A percentile compares a stretch with the other conserved stretches of the same genome.
Conservation (phyloP, 1,284 basidiomycete genomes). For the Schizophyllum commune region DNA sequence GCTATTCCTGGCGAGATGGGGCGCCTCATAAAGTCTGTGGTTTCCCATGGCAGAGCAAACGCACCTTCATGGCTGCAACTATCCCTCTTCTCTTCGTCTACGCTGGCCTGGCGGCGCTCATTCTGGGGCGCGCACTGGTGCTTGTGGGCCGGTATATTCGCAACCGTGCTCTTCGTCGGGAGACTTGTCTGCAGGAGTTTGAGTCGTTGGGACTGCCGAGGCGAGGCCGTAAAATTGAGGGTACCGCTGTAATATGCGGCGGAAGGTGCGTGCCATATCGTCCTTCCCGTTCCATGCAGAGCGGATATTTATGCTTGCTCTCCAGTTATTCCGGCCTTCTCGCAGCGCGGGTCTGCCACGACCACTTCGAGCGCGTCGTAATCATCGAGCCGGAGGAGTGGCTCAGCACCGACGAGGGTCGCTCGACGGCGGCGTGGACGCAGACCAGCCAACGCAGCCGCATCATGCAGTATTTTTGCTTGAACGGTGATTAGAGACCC, state of each 20-base stretch:
- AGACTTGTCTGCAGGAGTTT: no score
- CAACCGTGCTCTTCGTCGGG: no score
- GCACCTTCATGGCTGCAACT: no score
- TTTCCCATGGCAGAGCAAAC: no score
- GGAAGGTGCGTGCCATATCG: constrained; percentile 4
- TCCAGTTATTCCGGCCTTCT: constrained; percentile 9
- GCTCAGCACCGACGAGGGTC: constrained; percentile 14
- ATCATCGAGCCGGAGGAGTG: constrained; percentile 26
- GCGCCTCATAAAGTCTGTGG: no score
- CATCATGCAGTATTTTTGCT: constrained; percentile 20
- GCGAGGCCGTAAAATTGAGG: neutral
- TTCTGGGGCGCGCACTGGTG: no score
- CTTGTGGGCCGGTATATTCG: no score
- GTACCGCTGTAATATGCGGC: constrained; percentile 11
- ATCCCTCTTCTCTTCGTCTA: no score
- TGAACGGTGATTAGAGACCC: constrained; percentile 16
- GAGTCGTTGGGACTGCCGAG: no score
- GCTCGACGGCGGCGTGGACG: constrained; percentile 10
- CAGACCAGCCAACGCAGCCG: constrained; percentile 16
- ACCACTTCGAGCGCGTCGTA: constrained; percentile 26
- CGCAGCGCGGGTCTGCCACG: constrained; percentile 13
- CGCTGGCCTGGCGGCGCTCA: no score
- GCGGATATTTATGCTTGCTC: no score
- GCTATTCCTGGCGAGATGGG: no score
- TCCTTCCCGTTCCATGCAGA: neutral